A percentile compares a stretch with the other conserved stretches of the same genome.
Evolutionary conservation across 257 asterid genomes (phyloP).

Genomic region (Galeopsis tetrahit): DNA sequence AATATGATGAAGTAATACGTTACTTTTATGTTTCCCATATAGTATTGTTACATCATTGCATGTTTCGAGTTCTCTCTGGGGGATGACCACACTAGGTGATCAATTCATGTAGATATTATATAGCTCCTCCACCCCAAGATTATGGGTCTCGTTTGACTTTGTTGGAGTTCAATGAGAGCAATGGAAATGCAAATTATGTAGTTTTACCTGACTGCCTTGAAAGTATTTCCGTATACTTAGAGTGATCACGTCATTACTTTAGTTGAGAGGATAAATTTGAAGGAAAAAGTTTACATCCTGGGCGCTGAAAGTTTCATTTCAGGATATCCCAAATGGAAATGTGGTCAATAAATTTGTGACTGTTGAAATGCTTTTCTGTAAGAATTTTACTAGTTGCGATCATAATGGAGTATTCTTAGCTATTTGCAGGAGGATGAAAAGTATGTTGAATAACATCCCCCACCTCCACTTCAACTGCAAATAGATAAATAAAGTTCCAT

Average conservation of each 20-base stretch:
- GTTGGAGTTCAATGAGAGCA: background rate
- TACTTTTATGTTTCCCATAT: conserved; percentile 1
- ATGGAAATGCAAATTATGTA: background rate
- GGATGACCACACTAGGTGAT: background rate
- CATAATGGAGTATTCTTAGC: background rate
- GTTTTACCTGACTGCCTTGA: background rate
- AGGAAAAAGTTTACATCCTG: background rate
- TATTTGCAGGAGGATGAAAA: background rate
- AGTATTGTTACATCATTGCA: background rate
- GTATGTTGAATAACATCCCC: background rate
- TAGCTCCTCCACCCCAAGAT: background rate
- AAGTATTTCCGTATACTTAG: background rate
- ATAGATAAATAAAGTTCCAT: background rate
- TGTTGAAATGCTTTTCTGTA: background rate
- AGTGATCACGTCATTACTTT: background rate
- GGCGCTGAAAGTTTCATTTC: background rate
- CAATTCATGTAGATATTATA: background rate
- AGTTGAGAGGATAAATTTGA: background rate
- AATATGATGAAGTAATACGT: background rate
- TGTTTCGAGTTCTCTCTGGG: conserved; percentile 5
- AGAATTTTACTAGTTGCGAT: background rate
- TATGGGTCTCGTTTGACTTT: background rate
- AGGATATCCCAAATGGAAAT: conserved; percentile 1
- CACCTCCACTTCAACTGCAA: background rate
- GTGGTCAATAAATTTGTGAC: conserved; percentile 1